These are phyloP conservation scores for Phaeosphaeriaceae sp. DNA, from an alignment of 2,329 filamentous ascomycete genomes.

Conservation along the genomic window DNA sequence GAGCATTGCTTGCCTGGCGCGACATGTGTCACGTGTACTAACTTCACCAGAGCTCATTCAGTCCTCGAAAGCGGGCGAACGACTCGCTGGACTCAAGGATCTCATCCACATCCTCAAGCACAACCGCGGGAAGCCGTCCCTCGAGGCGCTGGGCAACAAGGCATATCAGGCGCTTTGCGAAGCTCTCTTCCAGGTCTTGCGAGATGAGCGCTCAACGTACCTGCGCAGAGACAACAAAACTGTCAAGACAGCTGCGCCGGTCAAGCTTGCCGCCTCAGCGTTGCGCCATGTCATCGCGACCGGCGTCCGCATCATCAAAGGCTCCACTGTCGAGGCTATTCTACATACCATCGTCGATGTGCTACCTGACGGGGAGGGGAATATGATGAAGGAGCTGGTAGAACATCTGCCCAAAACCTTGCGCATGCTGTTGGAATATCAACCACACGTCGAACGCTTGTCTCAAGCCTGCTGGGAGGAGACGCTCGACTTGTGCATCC, in stretches of 20 bases:
- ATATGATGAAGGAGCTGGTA: conserved; percentile 72
- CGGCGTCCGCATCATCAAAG: conserved; percentile 71
- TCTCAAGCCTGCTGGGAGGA: conserved; percentile 71
- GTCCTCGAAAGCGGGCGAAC: conserved; percentile 48
- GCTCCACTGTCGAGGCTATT: conserved; percentile 79
- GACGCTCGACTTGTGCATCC: conserved; percentile 74
- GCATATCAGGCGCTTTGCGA: conserved; percentile 85
- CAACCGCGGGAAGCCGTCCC: conserved; percentile 54
- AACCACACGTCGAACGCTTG: conserved; percentile 82
- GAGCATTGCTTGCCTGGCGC: neutral
- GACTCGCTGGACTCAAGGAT: conserved; percentile 60
- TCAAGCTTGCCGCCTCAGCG: conserved; percentile 73
- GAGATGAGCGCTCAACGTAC: conserved; percentile 71
- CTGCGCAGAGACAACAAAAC: conserved; percentile 57
- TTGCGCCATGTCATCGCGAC: conserved; percentile 75
- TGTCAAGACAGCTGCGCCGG: conserved; percentile 52
- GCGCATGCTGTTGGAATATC: conserved; percentile 71
- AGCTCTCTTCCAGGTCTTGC: conserved; percentile 73
- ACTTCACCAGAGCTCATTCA: conserved; percentile 40
- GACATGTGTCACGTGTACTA: conserved; percentile 22
- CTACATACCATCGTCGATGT: conserved; percentile 83
- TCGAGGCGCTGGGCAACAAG: conserved; percentile 70
- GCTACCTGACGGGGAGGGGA: conserved; percentile 67
- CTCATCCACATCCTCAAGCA: conserved; percentile 64
- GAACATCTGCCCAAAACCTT: conserved; percentile 82